Percentiles rank a stretch among this genome's conserved stretches.
These are phyloP conservation scores for Yarrowia phangngaensis DNA, from an alignment of 805 yeast genomes.

Conservation along the genomic window DNA sequence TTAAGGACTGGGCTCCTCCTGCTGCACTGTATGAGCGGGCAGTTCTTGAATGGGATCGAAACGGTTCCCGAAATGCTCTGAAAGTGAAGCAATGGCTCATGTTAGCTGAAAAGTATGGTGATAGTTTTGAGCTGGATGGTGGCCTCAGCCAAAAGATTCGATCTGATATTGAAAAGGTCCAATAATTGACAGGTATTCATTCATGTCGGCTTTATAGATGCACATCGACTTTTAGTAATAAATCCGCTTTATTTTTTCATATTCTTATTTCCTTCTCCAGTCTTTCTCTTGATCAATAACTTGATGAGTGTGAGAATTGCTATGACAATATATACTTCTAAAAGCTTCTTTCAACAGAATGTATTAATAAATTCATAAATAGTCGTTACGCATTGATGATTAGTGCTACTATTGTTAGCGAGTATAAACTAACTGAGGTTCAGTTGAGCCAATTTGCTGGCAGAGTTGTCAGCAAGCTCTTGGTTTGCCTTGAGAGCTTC, in stretches of 20 bases:
- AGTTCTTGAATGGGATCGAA: conserved; percentile 67
- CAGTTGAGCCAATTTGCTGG: conserved; percentile 21
- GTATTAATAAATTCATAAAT: conserved; percentile 25
- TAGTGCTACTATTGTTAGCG: conserved; percentile 14
- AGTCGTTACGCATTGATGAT: conserved; percentile 22
- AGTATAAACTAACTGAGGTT: conserved; percentile 7
- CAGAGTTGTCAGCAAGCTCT: conserved; percentile 15
- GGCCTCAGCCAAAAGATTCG: conserved; percentile 22
- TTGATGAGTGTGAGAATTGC: too few relatives aligned
- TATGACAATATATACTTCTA: too few relatives aligned
- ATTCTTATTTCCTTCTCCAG: too few relatives aligned
- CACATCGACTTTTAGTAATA: too few relatives aligned
- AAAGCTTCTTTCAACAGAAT: too few relatives aligned
- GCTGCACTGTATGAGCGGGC: conserved; percentile 82
- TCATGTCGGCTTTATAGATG: too few relatives aligned
- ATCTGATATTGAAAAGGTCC: conserved; percentile 23
- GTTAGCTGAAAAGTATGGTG: conserved; percentile 68
- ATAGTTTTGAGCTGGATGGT: conserved; percentile 71
- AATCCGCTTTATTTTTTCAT: too few relatives aligned
- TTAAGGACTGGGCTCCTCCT: conserved; percentile 85
- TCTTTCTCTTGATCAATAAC: too few relatives aligned
- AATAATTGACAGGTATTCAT: conserved; percentile 1
- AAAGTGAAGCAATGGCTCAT: conserved; percentile 62
- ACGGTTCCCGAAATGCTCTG: conserved; percentile 49
- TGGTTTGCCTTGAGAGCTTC: conserved; percentile 28